Evolutionary conservation across 139 green algal genomes (phyloP).

Genomic region (Micractinium sp.): DNA sequence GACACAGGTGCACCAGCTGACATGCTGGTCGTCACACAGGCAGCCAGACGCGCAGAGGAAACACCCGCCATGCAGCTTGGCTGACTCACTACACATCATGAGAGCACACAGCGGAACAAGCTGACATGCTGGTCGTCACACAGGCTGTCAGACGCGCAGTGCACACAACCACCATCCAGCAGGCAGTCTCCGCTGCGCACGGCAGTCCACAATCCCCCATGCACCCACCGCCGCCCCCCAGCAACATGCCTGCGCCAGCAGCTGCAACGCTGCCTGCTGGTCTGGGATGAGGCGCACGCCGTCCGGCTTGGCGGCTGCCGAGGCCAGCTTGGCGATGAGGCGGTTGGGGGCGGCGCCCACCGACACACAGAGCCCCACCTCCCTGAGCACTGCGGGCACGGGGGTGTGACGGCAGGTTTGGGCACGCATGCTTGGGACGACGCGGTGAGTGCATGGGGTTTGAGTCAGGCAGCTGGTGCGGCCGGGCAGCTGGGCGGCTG

Average conservation of each 20-base stretch:
- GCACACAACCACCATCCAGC: not conserved
- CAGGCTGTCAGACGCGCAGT: not conserved
- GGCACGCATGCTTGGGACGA: no score
- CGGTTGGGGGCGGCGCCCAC: slow-evolving; percentile 67
- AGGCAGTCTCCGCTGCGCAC: not conserved
- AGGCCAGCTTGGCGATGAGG: slow-evolving; percentile 74
- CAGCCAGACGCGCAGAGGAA: not conserved
- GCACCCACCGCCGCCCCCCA: not conserved
- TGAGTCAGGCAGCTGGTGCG: no score
- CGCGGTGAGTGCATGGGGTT: no score
- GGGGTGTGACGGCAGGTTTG: not conserved
- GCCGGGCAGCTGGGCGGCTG: no score
- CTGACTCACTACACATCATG: no score
- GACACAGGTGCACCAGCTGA: no score
- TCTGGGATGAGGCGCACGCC: slow-evolving; percentile 47
- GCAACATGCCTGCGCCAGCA: not conserved
- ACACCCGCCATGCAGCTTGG: not conserved
- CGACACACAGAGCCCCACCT: slow-evolving; percentile 55
- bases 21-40: no score
- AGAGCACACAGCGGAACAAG: no score
- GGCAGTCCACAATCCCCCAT: not conserved
- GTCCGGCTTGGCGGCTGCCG: slow-evolving; percentile 65
- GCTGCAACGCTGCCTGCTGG: slow-evolving; percentile 16
- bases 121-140: no score
- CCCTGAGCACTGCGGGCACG: not conserved